Percentiles rank a stretch among this genome's conserved stretches.
phyloP scores from a whole-genome alignment of 2,329 filamentous ascomycete genomes.

The Leptographium galeiforme region DNA sequence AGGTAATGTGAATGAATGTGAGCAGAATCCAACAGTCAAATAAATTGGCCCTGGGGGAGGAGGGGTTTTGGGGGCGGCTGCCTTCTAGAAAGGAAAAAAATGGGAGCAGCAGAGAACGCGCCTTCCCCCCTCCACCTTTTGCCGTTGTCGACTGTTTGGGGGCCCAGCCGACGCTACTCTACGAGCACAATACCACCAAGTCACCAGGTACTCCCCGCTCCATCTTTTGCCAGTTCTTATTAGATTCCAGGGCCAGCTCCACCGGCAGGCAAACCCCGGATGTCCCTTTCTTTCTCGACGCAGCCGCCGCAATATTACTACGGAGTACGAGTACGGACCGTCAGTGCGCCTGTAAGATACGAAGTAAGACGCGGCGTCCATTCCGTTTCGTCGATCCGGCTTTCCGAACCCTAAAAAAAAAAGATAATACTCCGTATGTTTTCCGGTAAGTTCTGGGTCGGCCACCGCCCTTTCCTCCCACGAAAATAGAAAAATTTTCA shows the following conservation, averaged over 20 bases:
- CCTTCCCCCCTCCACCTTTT: background rate
- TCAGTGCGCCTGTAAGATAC: no score
- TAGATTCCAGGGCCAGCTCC: background rate
- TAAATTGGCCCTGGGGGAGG: conserved; percentile 11
- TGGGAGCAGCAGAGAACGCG: background rate
- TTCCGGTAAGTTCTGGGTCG: background rate
- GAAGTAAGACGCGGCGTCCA: no score
- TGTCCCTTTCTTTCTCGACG: background rate
- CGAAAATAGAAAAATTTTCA: background rate
- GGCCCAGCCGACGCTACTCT: background rate
- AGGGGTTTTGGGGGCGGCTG: conserved; percentile 4
- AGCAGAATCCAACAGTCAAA: conserved; percentile 8
- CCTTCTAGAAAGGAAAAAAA: background rate
- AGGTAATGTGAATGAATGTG: conserved; percentile 31
- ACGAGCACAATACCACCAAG: background rate
- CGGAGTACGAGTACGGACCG: background rate
- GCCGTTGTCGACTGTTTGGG: background rate
- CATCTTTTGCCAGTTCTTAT: background rate
- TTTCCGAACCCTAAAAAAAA: background rate
- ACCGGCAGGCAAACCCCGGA: background rate
- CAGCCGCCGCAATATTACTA: background rate
- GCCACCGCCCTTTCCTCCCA: background rate
- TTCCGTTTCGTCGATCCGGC: no score
- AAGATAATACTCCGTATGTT: background rate
- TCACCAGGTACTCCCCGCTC: background rate